Conservation (phyloP, 768 basidiomycete species). For the Floccularia luteovirens region DNA sequence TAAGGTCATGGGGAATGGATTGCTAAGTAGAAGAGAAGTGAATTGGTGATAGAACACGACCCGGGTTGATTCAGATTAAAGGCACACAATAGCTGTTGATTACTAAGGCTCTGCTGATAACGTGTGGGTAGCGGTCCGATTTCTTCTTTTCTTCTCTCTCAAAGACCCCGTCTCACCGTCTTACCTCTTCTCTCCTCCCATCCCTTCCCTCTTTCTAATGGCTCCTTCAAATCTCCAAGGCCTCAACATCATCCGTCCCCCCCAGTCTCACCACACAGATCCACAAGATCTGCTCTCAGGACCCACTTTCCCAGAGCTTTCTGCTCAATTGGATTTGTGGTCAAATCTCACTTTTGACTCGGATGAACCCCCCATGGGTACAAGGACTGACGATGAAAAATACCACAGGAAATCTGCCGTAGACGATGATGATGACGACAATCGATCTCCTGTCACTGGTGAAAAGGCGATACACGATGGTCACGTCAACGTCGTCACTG, state of each 20-base stretch:
- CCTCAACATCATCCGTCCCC: conserved; percentile 69
- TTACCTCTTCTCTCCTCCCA: conserved; percentile 6
- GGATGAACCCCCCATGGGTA: conserved; percentile 50
- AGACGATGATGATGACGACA: conserved; percentile 43
- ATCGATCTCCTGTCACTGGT: conserved; percentile 22
- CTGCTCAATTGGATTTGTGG: conserved; percentile 78
- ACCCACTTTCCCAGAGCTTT: conserved; percentile 64
- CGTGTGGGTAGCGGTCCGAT: background rate
- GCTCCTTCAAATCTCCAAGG: conserved; percentile 63
- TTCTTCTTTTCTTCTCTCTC: background rate
- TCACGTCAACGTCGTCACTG: conserved; percentile 54
- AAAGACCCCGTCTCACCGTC: conserved; percentile 1
- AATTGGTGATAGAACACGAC: too few relatives aligned
- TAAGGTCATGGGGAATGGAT: too few relatives aligned
- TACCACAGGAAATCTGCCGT: conserved; percentile 25
- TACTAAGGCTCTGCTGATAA: too few relatives aligned
- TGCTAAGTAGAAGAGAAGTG: too few relatives aligned
- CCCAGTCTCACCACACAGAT: conserved; percentile 28
- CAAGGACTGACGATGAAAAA: conserved; percentile 23
- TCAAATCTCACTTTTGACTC: conserved; percentile 74
- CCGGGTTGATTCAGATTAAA: too few relatives aligned
- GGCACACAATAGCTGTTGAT: too few relatives aligned
- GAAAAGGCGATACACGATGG: conserved; percentile 42
- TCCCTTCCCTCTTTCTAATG: conserved; percentile 27
- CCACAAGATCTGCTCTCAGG: conserved; percentile 54